Base-by-base conservation (phyloP, 805 yeast species). In the Spencermartinsiella europaea region DNA sequence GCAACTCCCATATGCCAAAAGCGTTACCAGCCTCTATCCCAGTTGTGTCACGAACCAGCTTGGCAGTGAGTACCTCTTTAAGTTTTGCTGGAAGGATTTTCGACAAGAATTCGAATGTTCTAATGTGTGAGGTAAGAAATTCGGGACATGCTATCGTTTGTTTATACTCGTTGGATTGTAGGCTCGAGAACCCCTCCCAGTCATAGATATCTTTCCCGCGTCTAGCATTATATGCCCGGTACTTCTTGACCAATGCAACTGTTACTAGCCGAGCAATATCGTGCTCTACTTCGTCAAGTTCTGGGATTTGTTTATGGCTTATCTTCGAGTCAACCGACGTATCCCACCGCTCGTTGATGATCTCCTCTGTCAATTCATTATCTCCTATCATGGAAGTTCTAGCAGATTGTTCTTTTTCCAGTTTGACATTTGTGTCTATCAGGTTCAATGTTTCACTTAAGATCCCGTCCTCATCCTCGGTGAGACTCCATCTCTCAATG, bases 11-110 rank as follows among this genome's bases (percentile, higher is more conserved):
- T 19, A 80, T 77, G 1, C 87, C 87, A 61, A 81, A 81, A 0
- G 86, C 81, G 57, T 81, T 81, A 14, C 83, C 81, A 42, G 79
- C 74, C 52, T 81, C 83, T 34, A 73, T 65, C 1, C 86, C 87
- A 41, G 77, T 64, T 2, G 77, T 71, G 14, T 65, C 62, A 39
- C 85, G 65, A 15, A 80, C 61, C 3, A 50, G 50, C 1, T 61
- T 61, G 1, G 74, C 60, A 2, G 72, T 69, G 12, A 80, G 61
- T 33, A 67, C 70, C 22, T 72, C 53, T 16, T 51, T 50, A 1
- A 58, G 55, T 2, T 28, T 19, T 2, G 14, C 15, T 0, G 75
- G 74, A 10, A 74, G 56, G 5, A 71, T 55, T 2, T 73, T 51
- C 42, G 61, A 67, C 31, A 80, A 57, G 52, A 77, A 75, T 59